phyloP scores from a whole-genome alignment of 768 basidiomycete genomes.

The Ephemerocybe angulata region DNA sequence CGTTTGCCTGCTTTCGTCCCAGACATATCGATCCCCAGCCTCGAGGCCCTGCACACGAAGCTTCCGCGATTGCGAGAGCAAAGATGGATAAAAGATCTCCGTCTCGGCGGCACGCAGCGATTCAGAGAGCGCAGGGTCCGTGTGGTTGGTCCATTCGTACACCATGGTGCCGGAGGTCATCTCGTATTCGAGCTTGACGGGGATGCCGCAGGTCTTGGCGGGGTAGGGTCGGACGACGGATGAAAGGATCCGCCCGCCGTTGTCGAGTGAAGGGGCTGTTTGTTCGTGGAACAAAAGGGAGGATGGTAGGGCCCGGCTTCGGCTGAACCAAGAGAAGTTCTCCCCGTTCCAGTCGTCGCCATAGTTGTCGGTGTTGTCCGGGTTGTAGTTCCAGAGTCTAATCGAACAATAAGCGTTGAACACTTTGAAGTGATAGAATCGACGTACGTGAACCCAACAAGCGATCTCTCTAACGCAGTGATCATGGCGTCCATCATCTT shows the following conservation, averaged over 20 bases:
- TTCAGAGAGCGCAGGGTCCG: neutral
- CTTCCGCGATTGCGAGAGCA: slow-evolving; percentile 53
- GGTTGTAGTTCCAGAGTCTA: slow-evolving; percentile 95
- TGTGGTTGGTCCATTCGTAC: slow-evolving; percentile 57
- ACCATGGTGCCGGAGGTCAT: slow-evolving; percentile 65
- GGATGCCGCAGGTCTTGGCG: slow-evolving; percentile 85
- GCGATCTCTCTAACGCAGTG: slow-evolving; percentile 69
- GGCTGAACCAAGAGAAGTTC: slow-evolving; percentile 94
- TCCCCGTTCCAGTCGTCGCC: slow-evolving; percentile 97
- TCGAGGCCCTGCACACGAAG: slow-evolving; percentile 57
- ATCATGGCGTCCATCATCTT: slow-evolving; percentile 96
- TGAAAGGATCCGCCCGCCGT: slow-evolving; percentile 73
- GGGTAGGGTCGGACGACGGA: slow-evolving; percentile 88
- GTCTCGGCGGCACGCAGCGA: slow-evolving; percentile 51
- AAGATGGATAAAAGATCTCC: slow-evolving; percentile 77
- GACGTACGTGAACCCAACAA: slow-evolving; percentile 84
- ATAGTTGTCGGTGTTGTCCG: slow-evolving; percentile 67
- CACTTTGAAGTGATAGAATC: neutral
- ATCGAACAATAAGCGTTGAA: neutral
- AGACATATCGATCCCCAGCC: slow-evolving; percentile 45
- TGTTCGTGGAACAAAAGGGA: slow-evolving; percentile 58
- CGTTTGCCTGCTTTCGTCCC: slow-evolving; percentile 71
- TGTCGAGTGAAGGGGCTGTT: slow-evolving; percentile 68
- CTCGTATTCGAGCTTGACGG: slow-evolving; percentile 70
- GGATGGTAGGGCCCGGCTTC: slow-evolving; percentile 51